These are phyloP conservation scores for Entoloma clypeatum DNA, from an alignment of 1,284 basidiomycete species.

Conservation along the genomic window DNA sequence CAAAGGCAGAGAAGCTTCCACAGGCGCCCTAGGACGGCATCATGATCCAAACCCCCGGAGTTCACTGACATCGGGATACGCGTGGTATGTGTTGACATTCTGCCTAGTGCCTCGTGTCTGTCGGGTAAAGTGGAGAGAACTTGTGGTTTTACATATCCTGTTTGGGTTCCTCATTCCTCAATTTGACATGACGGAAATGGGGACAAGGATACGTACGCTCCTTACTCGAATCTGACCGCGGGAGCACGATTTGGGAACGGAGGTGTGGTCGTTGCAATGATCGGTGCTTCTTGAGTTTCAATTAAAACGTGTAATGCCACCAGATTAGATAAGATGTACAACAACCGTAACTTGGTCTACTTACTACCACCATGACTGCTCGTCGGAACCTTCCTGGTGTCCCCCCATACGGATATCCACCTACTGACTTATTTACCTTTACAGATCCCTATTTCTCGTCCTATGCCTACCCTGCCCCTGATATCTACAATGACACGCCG, in stretches of 20 bases:
- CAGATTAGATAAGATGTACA: too few species aligned
- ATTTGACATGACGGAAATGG: constrained; percentile 13
- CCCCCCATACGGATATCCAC: constrained; percentile 18
- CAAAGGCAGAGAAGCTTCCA: constrained; percentile 25
- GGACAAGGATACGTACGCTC: constrained; percentile 19
- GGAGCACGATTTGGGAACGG: constrained; percentile 15
- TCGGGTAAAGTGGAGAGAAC: constrained; percentile 20
- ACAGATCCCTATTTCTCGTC: constrained; percentile 44
- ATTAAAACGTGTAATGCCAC: constrained; percentile 21
- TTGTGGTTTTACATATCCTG: too few species aligned
- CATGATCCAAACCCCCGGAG: too few species aligned
- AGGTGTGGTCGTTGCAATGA: constrained; percentile 16
- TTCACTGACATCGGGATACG: constrained; percentile 38
- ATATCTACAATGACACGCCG: constrained; percentile 40
- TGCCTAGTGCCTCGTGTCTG: constrained; percentile 42
- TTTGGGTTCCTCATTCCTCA: constrained; percentile 9
- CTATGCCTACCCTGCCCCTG: constrained; percentile 39
- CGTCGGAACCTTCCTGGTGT: constrained; percentile 14
- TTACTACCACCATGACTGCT: constrained; percentile 7
- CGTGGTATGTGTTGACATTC: constrained; percentile 39
- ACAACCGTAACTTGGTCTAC: neutral
- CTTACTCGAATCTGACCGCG: constrained; percentile 14
- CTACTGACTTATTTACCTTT: constrained; percentile 37
- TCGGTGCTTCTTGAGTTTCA: constrained; percentile 24
- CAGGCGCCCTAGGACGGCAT: constrained; percentile 24